A percentile compares a stretch with the other conserved stretches of the same genome.
phyloP scores from a whole-genome alignment of 306 rosid genomes.

The Castanopsis chinensis region DNA sequence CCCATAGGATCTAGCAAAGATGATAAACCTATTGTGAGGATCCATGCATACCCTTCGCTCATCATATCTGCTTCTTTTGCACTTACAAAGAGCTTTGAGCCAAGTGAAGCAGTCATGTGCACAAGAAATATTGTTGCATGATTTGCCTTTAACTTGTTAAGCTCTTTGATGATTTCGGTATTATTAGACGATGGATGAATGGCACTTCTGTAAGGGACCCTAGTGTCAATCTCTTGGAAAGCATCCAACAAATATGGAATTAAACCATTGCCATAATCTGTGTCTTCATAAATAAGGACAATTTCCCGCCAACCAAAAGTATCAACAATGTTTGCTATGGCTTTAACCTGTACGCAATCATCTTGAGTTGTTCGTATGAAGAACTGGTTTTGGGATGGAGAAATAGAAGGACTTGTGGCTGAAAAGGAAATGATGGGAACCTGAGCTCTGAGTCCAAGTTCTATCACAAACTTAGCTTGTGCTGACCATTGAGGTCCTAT shows the following conservation, averaged over 20 bases:
- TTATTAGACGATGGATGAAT: conserved; percentile 17
- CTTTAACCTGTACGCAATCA: conserved; percentile 22
- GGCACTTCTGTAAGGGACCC: conserved; percentile 13
- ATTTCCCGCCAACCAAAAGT: conserved; percentile 35
- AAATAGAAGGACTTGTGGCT: conserved; percentile 39
- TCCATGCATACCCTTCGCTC: conserved; percentile 26
- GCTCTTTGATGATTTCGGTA: conserved; percentile 1
- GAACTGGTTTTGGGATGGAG: conserved; percentile 23
- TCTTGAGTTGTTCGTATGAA: conserved; percentile 34
- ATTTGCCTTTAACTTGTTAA: conserved; percentile 7
- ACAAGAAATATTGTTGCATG: conserved; percentile 28
- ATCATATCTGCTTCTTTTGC: conserved; percentile 31
- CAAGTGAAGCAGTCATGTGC: conserved; percentile 30
- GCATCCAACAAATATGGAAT: conserved; percentile 32
- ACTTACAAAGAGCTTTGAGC: conserved; percentile 17
- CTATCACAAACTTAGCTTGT: too few species aligned
- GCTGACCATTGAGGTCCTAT: too few species aligned
- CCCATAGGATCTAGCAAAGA: conserved; percentile 6
- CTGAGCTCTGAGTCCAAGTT: not conserved
- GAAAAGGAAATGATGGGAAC: conserved; percentile 37
- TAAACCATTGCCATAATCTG: conserved; percentile 37
- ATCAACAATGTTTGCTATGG: conserved; percentile 27
- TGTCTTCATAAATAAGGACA: conserved; percentile 36
- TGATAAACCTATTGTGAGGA: conserved; percentile 22
- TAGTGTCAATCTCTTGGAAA: conserved; percentile 12